A percentile compares a stretch with the other conserved stretches of the same genome.
Evolutionary conservation across 2,329 filamentous ascomycete species (phyloP).

Genomic region (Colletotrichum lini): DNA sequence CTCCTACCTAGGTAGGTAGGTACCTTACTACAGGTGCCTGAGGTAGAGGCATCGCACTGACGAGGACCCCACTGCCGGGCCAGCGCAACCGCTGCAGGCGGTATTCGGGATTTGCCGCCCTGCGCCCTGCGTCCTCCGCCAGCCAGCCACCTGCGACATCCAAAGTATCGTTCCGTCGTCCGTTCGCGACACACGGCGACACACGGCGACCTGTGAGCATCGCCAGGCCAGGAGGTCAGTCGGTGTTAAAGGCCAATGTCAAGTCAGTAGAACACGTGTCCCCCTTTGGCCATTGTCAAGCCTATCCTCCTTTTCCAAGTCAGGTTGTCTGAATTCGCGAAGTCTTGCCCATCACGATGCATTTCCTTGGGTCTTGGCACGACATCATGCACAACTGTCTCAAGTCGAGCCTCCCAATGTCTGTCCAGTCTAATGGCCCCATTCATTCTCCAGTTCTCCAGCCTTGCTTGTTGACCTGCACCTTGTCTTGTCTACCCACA

Average conservation of each 20-base stretch:
- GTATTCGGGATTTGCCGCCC: constrained; percentile 15
- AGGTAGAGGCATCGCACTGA: no score
- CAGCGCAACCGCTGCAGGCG: background rate
- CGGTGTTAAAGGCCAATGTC: no score
- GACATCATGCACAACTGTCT: constrained; percentile 15
- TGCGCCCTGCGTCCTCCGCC: background rate
- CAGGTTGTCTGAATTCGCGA: no score
- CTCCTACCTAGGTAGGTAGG: no score
- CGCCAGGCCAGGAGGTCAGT: background rate
- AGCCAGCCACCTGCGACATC: constrained; percentile 22
- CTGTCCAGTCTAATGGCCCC: constrained; percentile 1
- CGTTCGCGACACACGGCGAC: constrained; percentile 23
- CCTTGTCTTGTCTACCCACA: constrained; percentile 8
- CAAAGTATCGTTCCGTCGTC: constrained; percentile 34
- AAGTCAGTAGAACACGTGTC: no score
- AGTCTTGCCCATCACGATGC: background rate
- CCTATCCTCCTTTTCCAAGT: background rate
- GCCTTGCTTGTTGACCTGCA: background rate
- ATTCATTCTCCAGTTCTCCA: constrained; percentile 3
- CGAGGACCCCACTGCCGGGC: background rate
- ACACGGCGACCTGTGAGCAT: background rate
- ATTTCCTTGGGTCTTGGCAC: background rate
- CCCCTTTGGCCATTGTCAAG: background rate
- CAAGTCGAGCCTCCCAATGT: background rate
- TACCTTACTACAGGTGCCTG: no score